A percentile compares a stretch with the other conserved stretches of the same genome.
These are phyloP conservation scores for Clavulina sp. DNA, from an alignment of 768 basidiomycete species.

Conservation along the genomic window DNA sequence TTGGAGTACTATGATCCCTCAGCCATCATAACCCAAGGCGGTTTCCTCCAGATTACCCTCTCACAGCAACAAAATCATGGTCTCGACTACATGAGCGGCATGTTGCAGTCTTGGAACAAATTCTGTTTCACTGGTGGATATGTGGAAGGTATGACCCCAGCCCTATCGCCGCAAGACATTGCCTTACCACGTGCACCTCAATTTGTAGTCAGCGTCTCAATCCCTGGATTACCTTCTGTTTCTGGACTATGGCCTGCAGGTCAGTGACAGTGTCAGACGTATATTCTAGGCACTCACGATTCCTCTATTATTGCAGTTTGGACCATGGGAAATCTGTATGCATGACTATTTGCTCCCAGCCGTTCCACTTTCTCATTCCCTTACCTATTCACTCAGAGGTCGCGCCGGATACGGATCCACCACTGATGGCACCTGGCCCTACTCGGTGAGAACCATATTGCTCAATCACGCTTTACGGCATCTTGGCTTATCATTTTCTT, in stretches of 20 bases:
- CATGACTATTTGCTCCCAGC: too few species aligned
- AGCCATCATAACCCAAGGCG: constrained; percentile 54
- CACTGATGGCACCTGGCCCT: not conserved
- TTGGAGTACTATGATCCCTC: constrained; percentile 84
- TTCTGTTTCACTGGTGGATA: constrained; percentile 88
- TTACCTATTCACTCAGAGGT: too few species aligned
- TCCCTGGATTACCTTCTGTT: constrained; percentile 5
- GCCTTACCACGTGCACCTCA: not conserved
- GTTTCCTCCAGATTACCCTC: constrained; percentile 61
- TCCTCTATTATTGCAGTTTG: constrained; percentile 48
- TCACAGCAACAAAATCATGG: constrained; percentile 46
- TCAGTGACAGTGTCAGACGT: not conserved
- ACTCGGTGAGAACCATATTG: not conserved
- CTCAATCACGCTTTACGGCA: not conserved
- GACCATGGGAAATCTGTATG: constrained; percentile 59
- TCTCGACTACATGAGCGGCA: constrained; percentile 45
- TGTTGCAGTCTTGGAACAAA: constrained; percentile 63
- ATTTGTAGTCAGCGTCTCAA: constrained; percentile 21
- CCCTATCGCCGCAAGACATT: not conserved
- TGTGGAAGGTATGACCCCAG: constrained; percentile 28
- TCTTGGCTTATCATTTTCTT: constrained; percentile 27
- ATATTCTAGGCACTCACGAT: too few species aligned
- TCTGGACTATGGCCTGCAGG: constrained; percentile 51
- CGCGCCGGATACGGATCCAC: constrained; percentile 78
- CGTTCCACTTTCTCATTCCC: constrained; percentile 14